These are phyloP conservation scores for Botrytis hyacinthi DNA, from an alignment of 2,329 filamentous ascomycete species.

Conservation along the genomic window DNA sequence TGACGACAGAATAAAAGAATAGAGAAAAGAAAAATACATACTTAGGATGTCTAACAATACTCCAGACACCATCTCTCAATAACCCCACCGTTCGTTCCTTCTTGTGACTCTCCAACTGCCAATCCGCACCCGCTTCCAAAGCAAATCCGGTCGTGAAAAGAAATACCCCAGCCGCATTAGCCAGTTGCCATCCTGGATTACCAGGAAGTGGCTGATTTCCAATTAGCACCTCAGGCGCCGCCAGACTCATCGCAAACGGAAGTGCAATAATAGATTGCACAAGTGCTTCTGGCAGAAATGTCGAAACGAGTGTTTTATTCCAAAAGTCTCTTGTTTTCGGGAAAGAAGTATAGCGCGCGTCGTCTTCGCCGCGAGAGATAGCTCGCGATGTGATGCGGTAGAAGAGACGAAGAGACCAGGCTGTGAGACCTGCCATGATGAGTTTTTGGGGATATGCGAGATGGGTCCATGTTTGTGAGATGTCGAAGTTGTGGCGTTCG, in stretches of 20 bases:
- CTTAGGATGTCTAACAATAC: constrained; percentile 26
- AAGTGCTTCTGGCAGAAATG: constrained; percentile 23
- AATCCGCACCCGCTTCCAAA: constrained; percentile 24
- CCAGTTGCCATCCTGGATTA: constrained; percentile 19
- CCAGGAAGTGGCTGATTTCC: constrained; percentile 1
- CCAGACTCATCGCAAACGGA: constrained; percentile 21
- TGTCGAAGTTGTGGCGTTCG: constrained; percentile 17
- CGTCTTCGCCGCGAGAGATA: constrained; percentile 17
- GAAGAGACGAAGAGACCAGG: constrained; percentile 22
- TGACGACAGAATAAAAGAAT: neutral
- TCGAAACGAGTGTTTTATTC: constrained; percentile 20
- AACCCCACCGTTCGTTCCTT: neutral
- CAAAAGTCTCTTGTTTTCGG: constrained; percentile 17
- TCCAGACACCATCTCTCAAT: constrained; percentile 23
- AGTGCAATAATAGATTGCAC: constrained; percentile 23
- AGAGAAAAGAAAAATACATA: neutral
- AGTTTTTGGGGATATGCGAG: constrained; percentile 23
- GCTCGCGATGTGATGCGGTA: constrained; percentile 21
- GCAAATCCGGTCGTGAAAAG: constrained; percentile 22
- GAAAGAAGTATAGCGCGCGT: constrained; percentile 20
- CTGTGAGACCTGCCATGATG: constrained; percentile 21
- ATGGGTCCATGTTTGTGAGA: constrained; percentile 16
- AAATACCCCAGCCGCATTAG: constrained; percentile 19
- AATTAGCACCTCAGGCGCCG: constrained; percentile 6
- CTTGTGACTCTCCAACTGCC: constrained; percentile 19